Base-by-base conservation (phyloP, 1,284 basidiomycete species). In the Coriolopsis trogii region DNA sequence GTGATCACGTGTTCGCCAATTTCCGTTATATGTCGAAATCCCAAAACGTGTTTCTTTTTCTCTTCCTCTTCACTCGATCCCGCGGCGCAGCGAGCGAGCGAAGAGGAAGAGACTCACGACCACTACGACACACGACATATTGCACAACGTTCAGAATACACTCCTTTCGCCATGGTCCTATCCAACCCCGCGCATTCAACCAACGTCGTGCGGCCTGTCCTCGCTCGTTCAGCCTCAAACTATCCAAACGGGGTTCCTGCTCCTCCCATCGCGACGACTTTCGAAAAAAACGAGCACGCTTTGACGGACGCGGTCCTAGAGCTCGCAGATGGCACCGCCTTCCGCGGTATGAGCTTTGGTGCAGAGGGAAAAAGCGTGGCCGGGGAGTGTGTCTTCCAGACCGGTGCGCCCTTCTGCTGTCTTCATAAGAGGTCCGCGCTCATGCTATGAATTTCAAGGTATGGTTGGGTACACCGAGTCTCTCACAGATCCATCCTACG, bases 391-490 rank as follows among this genome's bases (percentile, higher is more conserved):
- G 97, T 99, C 68, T 99, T 99, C 78, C 96, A 98, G 78, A 99
- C 97, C 48, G 96, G 96, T 97, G 67, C 73, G 89, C 71, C 51
- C 51, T 56, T 51, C 47, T 49, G 51, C 23, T 46, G 40, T 20
- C 42, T 33, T 20, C 5, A n/a, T 39, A 10, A 23, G 16, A 13
- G 3, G 13, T n/a, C 16, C 39, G 36, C 36, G 26, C 37, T 53
- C 23, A 56, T 18, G 37, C 16, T 50, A 5, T 6, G 3, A 15
- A 20, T 4, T 9, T 34, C 20, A 39, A 97, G 95, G 95, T 52
- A 97, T 99, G 96, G 95, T 99, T 56, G 97, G 97, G 40, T 99
- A 99, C 73, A 95, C 95, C 54, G 97, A 99, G 70, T 98, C 97
- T 15, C 78, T 99, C 59, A 99, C 97, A 43, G 97, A 99, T 72